phyloP scores from a whole-genome alignment of 1,284 basidiomycete genomes.

The Cyathus pygmaeus region DNA sequence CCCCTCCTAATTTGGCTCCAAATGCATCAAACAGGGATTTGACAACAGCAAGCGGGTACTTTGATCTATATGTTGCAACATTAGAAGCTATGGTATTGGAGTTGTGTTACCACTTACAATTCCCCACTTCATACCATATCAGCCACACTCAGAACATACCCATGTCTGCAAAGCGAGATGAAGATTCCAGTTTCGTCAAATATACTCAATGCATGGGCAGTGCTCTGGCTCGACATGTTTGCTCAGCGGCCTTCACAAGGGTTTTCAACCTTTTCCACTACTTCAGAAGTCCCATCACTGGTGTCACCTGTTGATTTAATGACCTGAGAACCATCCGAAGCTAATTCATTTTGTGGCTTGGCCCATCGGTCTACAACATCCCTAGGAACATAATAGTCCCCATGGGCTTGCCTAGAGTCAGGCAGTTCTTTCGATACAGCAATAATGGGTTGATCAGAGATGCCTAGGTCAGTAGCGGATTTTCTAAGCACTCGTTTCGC shows the following conservation, averaged over 20 bases:
- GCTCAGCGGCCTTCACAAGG: conserved; percentile 29
- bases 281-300: too few relatives aligned
- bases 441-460: conserved; percentile 4
- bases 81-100: not conserved
- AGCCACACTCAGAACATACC: conserved; percentile 10
- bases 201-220: conserved; percentile 33
- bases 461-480: not conserved
- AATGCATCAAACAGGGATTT: conserved; percentile 30
- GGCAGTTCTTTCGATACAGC: not conserved
- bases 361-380: conserved; percentile 26
- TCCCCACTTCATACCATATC: conserved; percentile 36
- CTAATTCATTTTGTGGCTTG: conserved; percentile 1
- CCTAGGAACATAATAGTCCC: conserved; percentile 21
- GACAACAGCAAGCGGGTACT: conserved; percentile 44
- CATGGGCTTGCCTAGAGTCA: conserved; percentile 11
- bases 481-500: conserved; percentile 24
- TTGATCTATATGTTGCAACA: conserved; percentile 30
- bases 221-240: conserved; percentile 31
- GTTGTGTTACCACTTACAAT: conserved; percentile 14
- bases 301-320: too few relatives aligned
- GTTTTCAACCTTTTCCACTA: conserved; percentile 7
- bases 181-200: conserved; percentile 45
- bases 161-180: conserved; percentile 30
- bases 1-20: conserved; percentile 28
- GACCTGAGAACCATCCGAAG: too few relatives aligned